Percentiles rank a stretch among this genome's conserved stretches.
phyloP scores from a whole-genome alignment of 2,329 filamentous ascomycete genomes.

The Sphaerulina populicola region DNA sequence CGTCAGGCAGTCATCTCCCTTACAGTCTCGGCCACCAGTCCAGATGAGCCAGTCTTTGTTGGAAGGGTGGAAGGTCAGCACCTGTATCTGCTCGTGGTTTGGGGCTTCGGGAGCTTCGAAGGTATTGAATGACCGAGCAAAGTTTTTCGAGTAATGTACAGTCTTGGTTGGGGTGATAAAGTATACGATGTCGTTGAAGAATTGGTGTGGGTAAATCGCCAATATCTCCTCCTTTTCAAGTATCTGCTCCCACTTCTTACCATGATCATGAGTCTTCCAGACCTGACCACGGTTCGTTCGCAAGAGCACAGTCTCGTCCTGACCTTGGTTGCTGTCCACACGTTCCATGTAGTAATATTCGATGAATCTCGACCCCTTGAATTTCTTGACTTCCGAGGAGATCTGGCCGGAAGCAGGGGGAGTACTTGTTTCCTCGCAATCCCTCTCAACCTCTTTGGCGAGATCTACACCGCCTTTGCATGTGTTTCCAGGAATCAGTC shows the following conservation, averaged over 20 bases:
- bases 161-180: slow-evolving; percentile 64
- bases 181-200: slow-evolving; percentile 77
- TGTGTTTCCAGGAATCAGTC: slow-evolving; percentile 66
- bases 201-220: slow-evolving; percentile 65
- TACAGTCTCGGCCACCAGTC: slow-evolving; percentile 64
- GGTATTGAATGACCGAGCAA: slow-evolving; percentile 62
- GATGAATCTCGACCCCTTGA: slow-evolving; percentile 51
- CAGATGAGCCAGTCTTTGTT: slow-evolving; percentile 87
- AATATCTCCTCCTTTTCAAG: slow-evolving; percentile 62
- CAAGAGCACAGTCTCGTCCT: slow-evolving; percentile 66
- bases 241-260: slow-evolving; percentile 66
- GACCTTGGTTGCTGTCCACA: slow-evolving; percentile 41
- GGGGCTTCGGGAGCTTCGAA: slow-evolving; percentile 62
- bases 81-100: slow-evolving; percentile 43
- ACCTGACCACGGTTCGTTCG: slow-evolving; percentile 53
- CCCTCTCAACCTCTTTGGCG: slow-evolving; percentile 54
- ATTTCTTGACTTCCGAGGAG: slow-evolving; percentile 50
- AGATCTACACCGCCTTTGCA: slow-evolving; percentile 38
- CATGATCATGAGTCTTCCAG: slow-evolving; percentile 73
- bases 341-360: slow-evolving; percentile 72
- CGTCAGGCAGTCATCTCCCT: slow-evolving; percentile 54
- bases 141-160: slow-evolving; percentile 74
- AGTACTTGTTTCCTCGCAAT: slow-evolving; percentile 57
- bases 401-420: slow-evolving; percentile 60
- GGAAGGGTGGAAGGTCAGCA: slow-evolving; percentile 73